Evolutionary conservation across 2,329 filamentous ascomycete species (phyloP), one percentile per base, ranked within the genome.

Genomic region (Penicillium sp.): DNA sequence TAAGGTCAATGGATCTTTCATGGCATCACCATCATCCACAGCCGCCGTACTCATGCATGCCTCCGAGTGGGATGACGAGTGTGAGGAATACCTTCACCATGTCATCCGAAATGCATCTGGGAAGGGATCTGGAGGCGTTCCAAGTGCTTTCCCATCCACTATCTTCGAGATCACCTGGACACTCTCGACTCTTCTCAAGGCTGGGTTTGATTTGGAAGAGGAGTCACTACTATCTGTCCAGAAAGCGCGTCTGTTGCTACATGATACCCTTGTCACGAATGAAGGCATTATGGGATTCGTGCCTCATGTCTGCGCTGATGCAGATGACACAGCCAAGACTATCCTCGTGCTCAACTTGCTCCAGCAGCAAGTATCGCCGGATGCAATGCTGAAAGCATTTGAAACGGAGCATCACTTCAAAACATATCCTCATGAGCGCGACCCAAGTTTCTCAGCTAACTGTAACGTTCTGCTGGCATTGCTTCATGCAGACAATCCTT

Each of bases 1-100:
- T 48, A 68, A 62, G 50, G 56, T 63, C 11, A 57, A 66, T 45
- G 74, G 73, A 2, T 65, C 65, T 7, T 73, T 77, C 62, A 67
- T 77, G 62, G 73, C 62, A 3, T 77, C 75, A 1, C 76, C 77
- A 8, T 73, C 75, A 1, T 73, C 76, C 1, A 79, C 76, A 1
- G 76, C 75, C 0, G 75, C 71, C 24, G 75, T 73, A 53, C 53
- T 76, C 8, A 74, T 75, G 59, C 53, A 72, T 35, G 52, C 60
- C 5, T 60, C 62, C 1, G 21, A 47, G 3, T 76, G 74, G 74
- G 70, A 75, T 57, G 53, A 65, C 7, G 68, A 73, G 14, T 65
- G 70, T 1, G 73, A 76, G 49, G 55, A 24, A 3, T 75, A 73
- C 57, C 63, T 76, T 5, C 61, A 59, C 3, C 44, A 56, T 22